These are phyloP conservation scores for Drosera spatulata DNA, from an alignment of 179 eudicot species.

Conservation along the genomic window DNA sequence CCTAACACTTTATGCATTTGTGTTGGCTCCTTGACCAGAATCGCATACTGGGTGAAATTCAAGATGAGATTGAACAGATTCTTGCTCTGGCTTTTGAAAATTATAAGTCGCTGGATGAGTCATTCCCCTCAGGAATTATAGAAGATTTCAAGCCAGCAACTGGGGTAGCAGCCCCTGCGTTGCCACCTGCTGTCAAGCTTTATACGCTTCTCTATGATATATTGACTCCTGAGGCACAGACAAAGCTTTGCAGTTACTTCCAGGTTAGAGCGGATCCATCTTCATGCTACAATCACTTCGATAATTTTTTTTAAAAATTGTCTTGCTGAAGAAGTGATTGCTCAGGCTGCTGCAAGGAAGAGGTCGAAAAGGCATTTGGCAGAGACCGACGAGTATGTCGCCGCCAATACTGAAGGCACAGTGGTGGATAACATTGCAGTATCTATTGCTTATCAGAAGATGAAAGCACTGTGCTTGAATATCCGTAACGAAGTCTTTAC, in stretches of 20 bases:
- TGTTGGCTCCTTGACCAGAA: constrained; percentile 33
- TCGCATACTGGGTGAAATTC: constrained; percentile 86
- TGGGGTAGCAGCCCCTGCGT: constrained; percentile 77
- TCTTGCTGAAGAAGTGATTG: constrained; percentile 7
- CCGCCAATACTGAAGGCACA: constrained; percentile 45
- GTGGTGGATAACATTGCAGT: constrained; percentile 48
- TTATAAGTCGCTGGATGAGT: constrained; percentile 84
- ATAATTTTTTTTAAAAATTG: constrained; percentile 2
- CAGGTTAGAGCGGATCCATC: constrained; percentile 42
- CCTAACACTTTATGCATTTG: neutral
- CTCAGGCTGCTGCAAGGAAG: constrained; percentile 93
- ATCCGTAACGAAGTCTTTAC: constrained; percentile 73
- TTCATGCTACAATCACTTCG: neutral
- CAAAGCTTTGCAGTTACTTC: constrained; percentile 71
- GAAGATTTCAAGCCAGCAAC: constrained; percentile 80
- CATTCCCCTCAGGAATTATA: constrained; percentile 48
- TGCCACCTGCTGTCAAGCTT: constrained; percentile 79
- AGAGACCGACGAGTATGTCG: constrained; percentile 85
- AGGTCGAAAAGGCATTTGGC: constrained; percentile 78
- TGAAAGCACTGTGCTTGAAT: constrained; percentile 76
- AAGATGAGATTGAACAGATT: constrained; percentile 82
- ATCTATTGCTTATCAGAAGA: constrained; percentile 79
- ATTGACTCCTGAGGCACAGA: constrained; percentile 85
- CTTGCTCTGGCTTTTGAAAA: constrained; percentile 81
- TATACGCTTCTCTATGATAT: constrained; percentile 84